phyloP scores from a whole-genome alignment of 306 rosid genomes.

The Rosa chinensis region DNA sequence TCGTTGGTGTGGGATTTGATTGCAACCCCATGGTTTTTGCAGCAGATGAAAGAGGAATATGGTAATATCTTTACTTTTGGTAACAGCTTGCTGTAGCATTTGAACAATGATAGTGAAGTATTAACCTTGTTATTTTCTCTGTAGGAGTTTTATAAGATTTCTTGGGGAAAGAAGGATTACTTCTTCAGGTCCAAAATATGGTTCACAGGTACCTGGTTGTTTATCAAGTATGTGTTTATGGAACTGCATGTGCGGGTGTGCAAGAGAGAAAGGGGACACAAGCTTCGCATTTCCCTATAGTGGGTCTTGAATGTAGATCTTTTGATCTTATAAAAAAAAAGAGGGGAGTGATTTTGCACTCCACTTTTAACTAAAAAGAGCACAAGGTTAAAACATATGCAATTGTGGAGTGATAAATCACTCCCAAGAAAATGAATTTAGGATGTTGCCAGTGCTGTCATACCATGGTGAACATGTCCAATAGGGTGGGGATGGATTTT shows the following conservation, averaged over 20 bases:
- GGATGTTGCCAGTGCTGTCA: not conserved
- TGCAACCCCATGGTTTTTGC: constrained; percentile 89
- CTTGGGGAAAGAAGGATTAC: constrained; percentile 68
- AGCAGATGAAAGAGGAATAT: constrained; percentile 79
- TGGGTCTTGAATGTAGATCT: not conserved
- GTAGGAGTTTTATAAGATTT: constrained; percentile 80
- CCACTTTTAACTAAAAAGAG: not conserved
- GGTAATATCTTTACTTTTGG: constrained; percentile 37
- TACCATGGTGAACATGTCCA: not conserved
- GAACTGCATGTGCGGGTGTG: not conserved
- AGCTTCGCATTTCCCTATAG: not conserved
- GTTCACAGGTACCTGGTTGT: constrained; percentile 61
- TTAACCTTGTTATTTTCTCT: constrained; percentile 19
- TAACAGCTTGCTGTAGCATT: constrained; percentile 19
- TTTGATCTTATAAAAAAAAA: not conserved
- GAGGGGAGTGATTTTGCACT: not conserved
- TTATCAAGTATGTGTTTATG: not conserved
- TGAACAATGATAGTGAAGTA: constrained; percentile 23
- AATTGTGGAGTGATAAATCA: not conserved
- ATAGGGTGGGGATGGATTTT: not conserved
- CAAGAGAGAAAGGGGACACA: not conserved
- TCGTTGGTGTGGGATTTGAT: constrained; percentile 90
- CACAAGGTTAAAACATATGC: not conserved
- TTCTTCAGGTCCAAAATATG: constrained; percentile 69
- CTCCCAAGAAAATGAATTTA: not conserved